A percentile compares a stretch with the other conserved stretches of the same genome.
Evolutionary conservation across 495 filamentous ascomycete species (phyloP).

Genomic region (Penicillium lividum): DNA sequence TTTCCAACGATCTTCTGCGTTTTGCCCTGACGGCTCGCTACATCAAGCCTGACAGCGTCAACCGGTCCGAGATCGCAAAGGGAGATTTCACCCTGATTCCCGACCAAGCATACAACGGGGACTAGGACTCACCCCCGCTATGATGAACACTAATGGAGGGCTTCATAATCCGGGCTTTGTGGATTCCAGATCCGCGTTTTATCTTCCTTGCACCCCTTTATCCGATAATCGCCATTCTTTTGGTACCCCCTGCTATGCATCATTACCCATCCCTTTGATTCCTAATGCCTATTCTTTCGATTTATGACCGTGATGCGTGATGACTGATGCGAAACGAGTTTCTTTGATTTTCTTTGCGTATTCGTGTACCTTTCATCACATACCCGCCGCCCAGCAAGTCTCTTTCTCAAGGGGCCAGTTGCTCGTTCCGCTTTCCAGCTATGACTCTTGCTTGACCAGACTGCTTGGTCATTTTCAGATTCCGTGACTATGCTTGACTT

Average conservation of each 20-base stretch:
- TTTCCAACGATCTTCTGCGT: constrained; percentile 56
- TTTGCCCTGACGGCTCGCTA: constrained; percentile 60
- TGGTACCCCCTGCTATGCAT: not conserved
- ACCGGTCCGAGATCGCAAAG: constrained; percentile 23
- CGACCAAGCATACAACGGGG: not conserved
- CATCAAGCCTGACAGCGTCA: constrained; percentile 31
- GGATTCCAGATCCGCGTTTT: not conserved
- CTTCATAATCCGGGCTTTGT: not conserved
- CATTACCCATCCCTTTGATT: not conserved
- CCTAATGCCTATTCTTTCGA: no score
- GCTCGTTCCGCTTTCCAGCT: no score
- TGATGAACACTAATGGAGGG: not conserved
- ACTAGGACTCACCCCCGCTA: not conserved
- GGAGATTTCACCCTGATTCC: constrained; percentile 28
- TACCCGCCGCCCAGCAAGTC: not conserved
- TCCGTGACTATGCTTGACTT: not conserved
- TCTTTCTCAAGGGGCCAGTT: not conserved
- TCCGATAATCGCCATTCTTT: not conserved
- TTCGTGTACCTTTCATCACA: not conserved
- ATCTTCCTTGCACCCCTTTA: not conserved
- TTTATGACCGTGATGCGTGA: no score
- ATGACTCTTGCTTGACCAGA: not conserved
- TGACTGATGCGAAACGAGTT: not conserved
- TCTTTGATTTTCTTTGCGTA: not conserved
- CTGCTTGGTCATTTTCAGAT: not conserved